A percentile compares a stretch with the other conserved stretches of the same genome.
phyloP scores from a whole-genome alignment of 2,329 filamentous ascomycete species.

The Fusarium sp. region DNA sequence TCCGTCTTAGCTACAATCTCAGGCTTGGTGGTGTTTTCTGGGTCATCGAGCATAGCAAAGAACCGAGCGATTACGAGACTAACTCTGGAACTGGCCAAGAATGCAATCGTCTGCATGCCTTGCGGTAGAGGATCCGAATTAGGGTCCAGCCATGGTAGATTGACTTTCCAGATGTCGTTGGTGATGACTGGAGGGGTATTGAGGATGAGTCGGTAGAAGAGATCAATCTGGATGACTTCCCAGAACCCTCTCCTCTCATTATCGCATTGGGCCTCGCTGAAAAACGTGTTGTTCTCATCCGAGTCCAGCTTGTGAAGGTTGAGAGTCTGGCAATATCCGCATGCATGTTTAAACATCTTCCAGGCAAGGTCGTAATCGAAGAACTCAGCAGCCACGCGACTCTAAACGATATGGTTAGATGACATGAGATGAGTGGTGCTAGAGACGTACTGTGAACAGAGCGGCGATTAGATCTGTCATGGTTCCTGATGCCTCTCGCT shows the following conservation, averaged over 20 bases:
- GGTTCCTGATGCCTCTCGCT: slow-evolving; percentile 44
- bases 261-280: slow-evolving; percentile 22
- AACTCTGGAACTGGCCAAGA: slow-evolving; percentile 42
- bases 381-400: slow-evolving; percentile 42
- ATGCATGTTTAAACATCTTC: slow-evolving; percentile 44
- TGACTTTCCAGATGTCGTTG: slow-evolving; percentile 44
- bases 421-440: fast-evolving
- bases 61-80: slow-evolving; percentile 45
- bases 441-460: slow-evolving; percentile 37
- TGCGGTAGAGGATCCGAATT: slow-evolving; percentile 29
- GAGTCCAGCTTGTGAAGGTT: slow-evolving; percentile 46
- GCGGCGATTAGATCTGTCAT: slow-evolving; percentile 45
- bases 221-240: slow-evolving; percentile 47
- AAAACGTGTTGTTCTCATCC: slow-evolving; percentile 21
- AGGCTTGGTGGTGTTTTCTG: slow-evolving; percentile 21
- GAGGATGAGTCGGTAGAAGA: slow-evolving; percentile 45
- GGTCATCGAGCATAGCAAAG: slow-evolving; percentile 42
- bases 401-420: slow-evolving; percentile 21
- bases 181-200: slow-evolving; percentile 44
- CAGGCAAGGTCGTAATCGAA: slow-evolving; percentile 48
- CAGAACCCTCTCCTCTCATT: slow-evolving; percentile 44
- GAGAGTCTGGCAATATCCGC: slow-evolving; percentile 44
- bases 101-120: slow-evolving; percentile 39
- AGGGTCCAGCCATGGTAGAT: slow-evolving; percentile 44
- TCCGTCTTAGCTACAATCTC: slow-evolving; percentile 42